Base-by-base conservation (phyloP, 1,284 basidiomycete species). In the Schizophyllum commune region DNA sequence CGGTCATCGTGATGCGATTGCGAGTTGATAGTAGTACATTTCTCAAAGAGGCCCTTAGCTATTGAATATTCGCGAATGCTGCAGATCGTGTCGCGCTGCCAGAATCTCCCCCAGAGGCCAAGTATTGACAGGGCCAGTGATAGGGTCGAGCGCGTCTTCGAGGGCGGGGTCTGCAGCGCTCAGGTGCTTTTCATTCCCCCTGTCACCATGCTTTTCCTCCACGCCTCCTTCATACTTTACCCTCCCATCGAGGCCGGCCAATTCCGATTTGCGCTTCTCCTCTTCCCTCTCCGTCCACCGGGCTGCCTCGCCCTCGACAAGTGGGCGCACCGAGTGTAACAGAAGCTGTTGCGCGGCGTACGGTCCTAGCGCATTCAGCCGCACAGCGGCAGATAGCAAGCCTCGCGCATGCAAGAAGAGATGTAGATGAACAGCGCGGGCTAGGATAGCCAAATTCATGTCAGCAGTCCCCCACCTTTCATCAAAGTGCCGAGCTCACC, bases 91-190 rank as follows among this genome's bases (percentile, higher is more conserved):
- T 64, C 96, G 79, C 32, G 86, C 84, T 53, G 91, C 87, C 19
- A 98, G 77, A 54, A 98, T 91, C 74, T 99, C 96, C n/a, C 95
- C 96, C 15, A 99, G 73, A 0, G 96, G 96, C 94, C 96, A 99
- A 4, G 92, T 97, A 65, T 88, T 94, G 22, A 90, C 89, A 4
- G 94, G 94, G 1, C 85, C 85, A 53, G 27, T 27, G 27, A 27
- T 27, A 5, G 79, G 65, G 19, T 71, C 39, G 2, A 47, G 39
- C 39, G 39, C 39, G 39, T 47, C 62, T 1, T 69, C 68, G 56
- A 78, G 76, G 60, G 80, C 75, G 63, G 76, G 74, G n/a, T 66
- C 65, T 19, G 60, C 60, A 22, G 71, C 63, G 47, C 61, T 58
- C 5, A 6, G 58, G 32, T 56, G 57, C 15, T 33, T 22, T 6